Base-by-base conservation (phyloP, 2,329 filamentous ascomycete genomes). In the Colletotrichum lindemuthianum region DNA sequence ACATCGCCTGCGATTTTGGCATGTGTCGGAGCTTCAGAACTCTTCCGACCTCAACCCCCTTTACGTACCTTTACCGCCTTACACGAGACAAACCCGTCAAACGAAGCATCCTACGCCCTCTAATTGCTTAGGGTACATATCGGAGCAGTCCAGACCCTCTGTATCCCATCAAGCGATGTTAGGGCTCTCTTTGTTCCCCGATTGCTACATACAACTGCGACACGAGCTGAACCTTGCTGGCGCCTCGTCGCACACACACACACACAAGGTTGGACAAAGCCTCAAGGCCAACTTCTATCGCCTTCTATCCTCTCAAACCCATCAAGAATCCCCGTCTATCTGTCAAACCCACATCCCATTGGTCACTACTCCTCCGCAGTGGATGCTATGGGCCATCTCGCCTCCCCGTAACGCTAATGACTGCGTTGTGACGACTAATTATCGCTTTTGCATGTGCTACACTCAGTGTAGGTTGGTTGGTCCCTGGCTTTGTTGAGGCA, bases 371-470 rank as follows among this genome's bases (percentile, higher is more conserved):
- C 51, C 48, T 34, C 45, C 43, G 51, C 36, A 51, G 61, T 48
- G 58, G 58, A 10, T 54, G 61, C 39, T 15, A 48, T 61, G 61
- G 51, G 43, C 24, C 52, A 15, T 24, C 58, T 61, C 49, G 61
- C 45, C 51, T 61, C 36, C 51, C 51, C 51, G 37, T 47, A 52
- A 51, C 41, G 61, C 56, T 47, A 50, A 39, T 65, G 58, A 57
- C 33, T 45, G 47, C 45, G 61, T 48, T 52, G 52, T 51, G 59
- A 63, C 63, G 51, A 54, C 58, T 57, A 24, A 24, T 24, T 24
- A 49, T 65, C 63, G 63, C 43, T 43, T 50, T 59, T 63, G 58
- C 58, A 65, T 65, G 63, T 63, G 63, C 61, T 61, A 43, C 50
- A 15, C 45, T n/a, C n/a, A n/a, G n/a, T n/a, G n/a, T n/a, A n/a